These are phyloP conservation scores for Malus domestica DNA, from an alignment of 306 rosid genomes.

Conservation along the genomic window ASM211411v1 NC_041802.1:5560001-5560500, in stretches of 20 bases:
- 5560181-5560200: neutral
- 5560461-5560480: too few relatives aligned
- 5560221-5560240: neutral
- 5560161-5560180: neutral
- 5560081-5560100: neutral
- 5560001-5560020: too few relatives aligned
- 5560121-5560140: neutral
- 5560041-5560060: too few relatives aligned
- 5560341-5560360: neutral
- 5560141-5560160: neutral
- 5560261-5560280: neutral
- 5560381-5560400: too few relatives aligned
- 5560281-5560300: constrained; percentile 11
- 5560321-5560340: neutral
- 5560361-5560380: too few relatives aligned
- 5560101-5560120: neutral
- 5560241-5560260: neutral
- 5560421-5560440: too few relatives aligned
- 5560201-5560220: neutral
- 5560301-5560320: neutral
- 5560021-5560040: too few relatives aligned
- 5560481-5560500: too few relatives aligned
- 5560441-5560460: too few relatives aligned
- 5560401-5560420: too few relatives aligned
- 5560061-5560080: too few relatives aligned